Evolutionary conservation across 2,329 filamentous ascomycete species (phyloP).

Genomic region (Pseudogymnoascus sp.): DNA sequence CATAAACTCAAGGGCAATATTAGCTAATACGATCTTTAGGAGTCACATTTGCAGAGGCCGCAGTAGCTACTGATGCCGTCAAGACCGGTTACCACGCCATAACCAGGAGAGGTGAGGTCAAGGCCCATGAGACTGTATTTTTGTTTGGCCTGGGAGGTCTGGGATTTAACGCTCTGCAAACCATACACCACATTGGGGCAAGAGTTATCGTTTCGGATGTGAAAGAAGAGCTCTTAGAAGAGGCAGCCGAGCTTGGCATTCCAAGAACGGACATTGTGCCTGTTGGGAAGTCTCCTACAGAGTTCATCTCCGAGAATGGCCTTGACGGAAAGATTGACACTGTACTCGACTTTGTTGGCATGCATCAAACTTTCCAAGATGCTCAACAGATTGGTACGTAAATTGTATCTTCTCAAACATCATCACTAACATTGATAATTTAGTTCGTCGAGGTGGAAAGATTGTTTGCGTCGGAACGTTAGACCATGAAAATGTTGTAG

Average conservation of each 20-base stretch:
- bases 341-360: constrained; percentile 29
- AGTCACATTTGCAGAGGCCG: constrained; percentile 26
- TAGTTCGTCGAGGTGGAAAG: constrained; percentile 30
- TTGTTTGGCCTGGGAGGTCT: constrained; percentile 35
- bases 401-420: background rate
- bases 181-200: constrained; percentile 40
- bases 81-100: constrained; percentile 35
- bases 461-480: constrained; percentile 34
- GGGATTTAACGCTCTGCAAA: constrained; percentile 34
- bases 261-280: constrained; percentile 27
- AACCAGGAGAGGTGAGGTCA: constrained; percentile 29
- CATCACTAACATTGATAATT: constrained; percentile 11
- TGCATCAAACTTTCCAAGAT: constrained; percentile 31
- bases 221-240: constrained; percentile 25
- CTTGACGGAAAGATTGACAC: constrained; percentile 23
- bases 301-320: constrained; percentile 24
- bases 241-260: constrained; percentile 27
- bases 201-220: constrained; percentile 32
- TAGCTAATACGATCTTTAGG: constrained; percentile 9
- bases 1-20: background rate
- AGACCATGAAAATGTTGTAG: constrained; percentile 31
- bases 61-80: constrained; percentile 35
- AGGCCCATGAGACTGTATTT: constrained; percentile 30
- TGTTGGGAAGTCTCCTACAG: constrained; percentile 21
- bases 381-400: constrained; percentile 28